These are phyloP conservation scores for Corymbia citriodora DNA, from an alignment of 441 rosid genomes.

Conservation along the genomic window DNA sequence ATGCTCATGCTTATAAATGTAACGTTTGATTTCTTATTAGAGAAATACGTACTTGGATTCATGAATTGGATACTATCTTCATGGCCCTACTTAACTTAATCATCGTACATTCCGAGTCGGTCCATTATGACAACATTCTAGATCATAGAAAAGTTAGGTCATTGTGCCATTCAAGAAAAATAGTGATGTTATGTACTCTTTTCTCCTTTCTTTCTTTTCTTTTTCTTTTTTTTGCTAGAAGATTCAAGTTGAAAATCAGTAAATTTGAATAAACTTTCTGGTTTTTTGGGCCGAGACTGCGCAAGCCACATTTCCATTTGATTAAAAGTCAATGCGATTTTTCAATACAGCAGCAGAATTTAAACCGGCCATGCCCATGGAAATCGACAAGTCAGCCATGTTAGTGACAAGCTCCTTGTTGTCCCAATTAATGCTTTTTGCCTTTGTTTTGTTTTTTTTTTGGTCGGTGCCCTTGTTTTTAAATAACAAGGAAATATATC, in stretches of 20 bases:
- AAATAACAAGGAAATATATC: not conserved
- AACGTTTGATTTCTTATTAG: not conserved
- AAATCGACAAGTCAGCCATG: not conserved
- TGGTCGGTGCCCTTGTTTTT: not conserved
- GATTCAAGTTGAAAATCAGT: not conserved
- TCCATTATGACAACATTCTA: not conserved
- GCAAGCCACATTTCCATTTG: not conserved
- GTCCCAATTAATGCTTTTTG: not conserved
- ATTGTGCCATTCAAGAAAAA: not conserved
- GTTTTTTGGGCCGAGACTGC: not conserved
- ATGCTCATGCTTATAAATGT: not conserved
- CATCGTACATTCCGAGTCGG: not conserved
- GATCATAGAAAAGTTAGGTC: not conserved
- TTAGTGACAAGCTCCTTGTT: not conserved
- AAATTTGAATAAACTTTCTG: too few relatives aligned
- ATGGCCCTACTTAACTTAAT: not conserved
- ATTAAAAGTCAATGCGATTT: not conserved
- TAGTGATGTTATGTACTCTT: not conserved
- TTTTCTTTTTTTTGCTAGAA: not conserved
- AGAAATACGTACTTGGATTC: not conserved
- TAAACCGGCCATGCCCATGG: not conserved
- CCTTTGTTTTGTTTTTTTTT: too few relatives aligned
- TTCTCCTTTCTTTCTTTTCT: not conserved
- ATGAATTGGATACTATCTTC: not conserved
- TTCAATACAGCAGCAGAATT: not conserved